Evolutionary conservation across 2,329 filamentous ascomycete species (phyloP), one percentile per base, ranked within the genome.

Genomic region (Trichoderma koningiopsis): DNA sequence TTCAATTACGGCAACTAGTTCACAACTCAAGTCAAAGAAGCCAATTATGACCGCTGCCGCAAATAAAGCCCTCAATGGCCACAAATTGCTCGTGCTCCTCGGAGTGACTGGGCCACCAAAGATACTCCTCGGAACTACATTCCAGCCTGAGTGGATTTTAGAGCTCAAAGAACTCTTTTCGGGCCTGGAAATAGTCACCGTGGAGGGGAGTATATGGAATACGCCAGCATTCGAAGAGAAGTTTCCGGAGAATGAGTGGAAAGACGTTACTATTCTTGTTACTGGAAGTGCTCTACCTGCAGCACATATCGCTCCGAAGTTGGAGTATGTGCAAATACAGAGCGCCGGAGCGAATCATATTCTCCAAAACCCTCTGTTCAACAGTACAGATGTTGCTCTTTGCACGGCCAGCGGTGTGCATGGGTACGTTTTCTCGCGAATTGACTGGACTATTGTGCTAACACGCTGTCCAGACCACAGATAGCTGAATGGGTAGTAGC

Each of bases 361-460:
- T 13, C 61, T 84, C 10, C 75, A 83, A 2, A 75, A 81, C 14
- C 82, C 83, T 1, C 68, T 88, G 0, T 88, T 85, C 70, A 80
- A 76, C 27, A 83, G 86, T 27, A 86, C 83, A 0, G 79, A 86
- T 60, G 77, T 87, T 8, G 74, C 78, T 0, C 86, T 89, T 70
- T 85, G 83, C 56, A 86, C 86, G 0, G 85, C 85, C 0, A 88
- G 86, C 69, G 87, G 87, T 0, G 83, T 88, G n/a, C 85, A 87
- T 52, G 85, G 85, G 85, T 86, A 71, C 75, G 82, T 74, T 33
- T 8, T 14, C 22, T 24, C 11, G 3, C 47, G 19, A 0, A 56
- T 7, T 2, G 37, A 60, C 5, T 31, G 19, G 2, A 10, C 11
- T 37, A 11, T 1, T 0, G 1, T 11, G n/a, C 55, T 47, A 14